Evolutionary conservation across 345 rosid species (phyloP).

Genomic region (Raphanus raphanistrum): DNA sequence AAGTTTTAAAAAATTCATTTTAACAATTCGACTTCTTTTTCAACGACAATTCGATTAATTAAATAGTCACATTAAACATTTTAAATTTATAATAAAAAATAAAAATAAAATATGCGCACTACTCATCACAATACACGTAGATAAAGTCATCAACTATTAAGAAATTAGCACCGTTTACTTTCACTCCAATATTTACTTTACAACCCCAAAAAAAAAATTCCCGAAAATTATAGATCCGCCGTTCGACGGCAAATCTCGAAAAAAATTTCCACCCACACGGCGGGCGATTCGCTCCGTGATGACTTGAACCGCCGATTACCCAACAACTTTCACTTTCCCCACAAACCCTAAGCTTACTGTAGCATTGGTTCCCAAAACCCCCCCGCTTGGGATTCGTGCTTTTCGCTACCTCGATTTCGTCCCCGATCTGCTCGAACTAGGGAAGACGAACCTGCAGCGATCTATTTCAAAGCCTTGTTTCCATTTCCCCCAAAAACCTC

Average conservation of each 20-base stretch:
- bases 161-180: constrained; percentile 41
- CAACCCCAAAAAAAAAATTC: background rate
- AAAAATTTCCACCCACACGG: background rate
- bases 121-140: constrained; percentile 32
- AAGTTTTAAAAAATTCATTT: background rate
- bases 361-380: background rate
- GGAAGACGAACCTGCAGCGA: constrained; percentile 53
- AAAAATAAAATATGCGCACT: constrained; percentile 25
- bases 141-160: background rate
- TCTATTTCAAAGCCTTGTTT: constrained; percentile 55
- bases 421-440: constrained; percentile 60
- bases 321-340: background rate
- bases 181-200: constrained; percentile 36
- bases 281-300: constrained; percentile 25
- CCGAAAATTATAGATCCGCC: constrained; percentile 19
- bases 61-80: background rate
- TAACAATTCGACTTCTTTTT: no score
- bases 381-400: background rate
- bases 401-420: constrained; percentile 10
- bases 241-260: constrained; percentile 39
- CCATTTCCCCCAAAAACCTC: constrained; percentile 49
- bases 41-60: background rate
- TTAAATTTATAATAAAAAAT: background rate
- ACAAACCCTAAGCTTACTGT: constrained; percentile 33
- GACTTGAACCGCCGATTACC: constrained; percentile 22